Base-by-base conservation (phyloP, 345 rosid species). In the Cardiospermum halicacabum region DNA sequence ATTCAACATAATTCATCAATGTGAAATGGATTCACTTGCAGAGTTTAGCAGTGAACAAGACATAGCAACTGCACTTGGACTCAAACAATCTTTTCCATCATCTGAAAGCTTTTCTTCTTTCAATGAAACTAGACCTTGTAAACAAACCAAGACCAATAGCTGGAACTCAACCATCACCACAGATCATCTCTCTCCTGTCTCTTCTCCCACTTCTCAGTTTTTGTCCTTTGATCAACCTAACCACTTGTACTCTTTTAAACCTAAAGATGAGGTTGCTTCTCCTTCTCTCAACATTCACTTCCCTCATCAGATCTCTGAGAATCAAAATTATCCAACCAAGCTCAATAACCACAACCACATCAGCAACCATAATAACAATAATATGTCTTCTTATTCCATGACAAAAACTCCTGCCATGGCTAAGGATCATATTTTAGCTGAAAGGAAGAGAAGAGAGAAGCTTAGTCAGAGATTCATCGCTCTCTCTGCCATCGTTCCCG, bases 361-460 rank as follows among this genome's bases (percentile, higher is more conserved):
- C n/a, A n/a, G n/a, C n/a, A n/a, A n/a, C n/a, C n/a, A n/a, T n/a
- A n/a, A n/a, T 16, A 65, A 66, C 19, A 40, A 18, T 42, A 58
- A 70, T 37, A 67, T 64, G 70, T 12, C 45, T n/a, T n/a, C n/a
- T 39, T 24, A 54, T 27, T 45, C 75, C 3, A 34, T 56, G 21
- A 53, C 56, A 21, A 75, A 78, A 66, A 69, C 50, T 66, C 77
- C 83, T 56, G 39, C 58, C n/a, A 58, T 72, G 21, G 83, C 86
- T 39, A 81, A 82, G 53, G 83, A 84, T 40, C 87, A 85, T 68
- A 75, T 78, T 7, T 30, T 82, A 51, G 87, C 85, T 0, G 89
- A 85, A 49, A 80, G 89, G 60, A 82, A 69, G 69, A 72, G 86
- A 58, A 74, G 89, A 27, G 86, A 82, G 62, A 84, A 78, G 75